Percentiles rank a stretch among this genome's conserved stretches.
phyloP scores from a whole-genome alignment of 352 stramenopile genomes.

The Globisporangium emineosum region DNA sequence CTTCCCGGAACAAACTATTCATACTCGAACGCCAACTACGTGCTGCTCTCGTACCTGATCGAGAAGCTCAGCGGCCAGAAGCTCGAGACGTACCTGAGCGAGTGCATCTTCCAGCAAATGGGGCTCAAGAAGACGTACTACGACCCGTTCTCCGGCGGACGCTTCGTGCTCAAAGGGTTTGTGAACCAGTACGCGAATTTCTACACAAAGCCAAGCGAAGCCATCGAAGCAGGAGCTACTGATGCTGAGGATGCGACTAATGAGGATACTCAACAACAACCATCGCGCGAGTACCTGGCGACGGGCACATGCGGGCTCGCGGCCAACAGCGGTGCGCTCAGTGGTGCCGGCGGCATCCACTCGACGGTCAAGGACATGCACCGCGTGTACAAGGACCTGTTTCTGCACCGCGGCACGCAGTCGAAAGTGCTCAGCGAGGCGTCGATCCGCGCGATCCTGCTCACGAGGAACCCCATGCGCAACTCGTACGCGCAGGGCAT shows the following conservation, averaged over 20 bases:
- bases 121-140: slow-evolving; percentile 43
- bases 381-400: slow-evolving; percentile 57
- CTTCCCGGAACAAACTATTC: slow-evolving; percentile 45
- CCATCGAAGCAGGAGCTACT: slow-evolving; percentile 5
- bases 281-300: slow-evolving; percentile 19
- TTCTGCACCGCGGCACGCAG: slow-evolving; percentile 30
- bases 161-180: slow-evolving; percentile 26
- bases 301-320: slow-evolving; percentile 54
- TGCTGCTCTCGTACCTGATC: slow-evolving; percentile 59
- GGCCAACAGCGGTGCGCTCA: slow-evolving; percentile 28
- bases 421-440: slow-evolving; percentile 41
- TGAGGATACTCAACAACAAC: neutral
- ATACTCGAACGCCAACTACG: slow-evolving; percentile 53
- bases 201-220: slow-evolving; percentile 27
- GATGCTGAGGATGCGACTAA: neutral
- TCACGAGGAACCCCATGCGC: slow-evolving; percentile 37
- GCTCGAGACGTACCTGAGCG: slow-evolving; percentile 38
- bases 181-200: slow-evolving; percentile 58
- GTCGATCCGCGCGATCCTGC: slow-evolving; percentile 44
- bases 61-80: slow-evolving; percentile 49
- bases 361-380: slow-evolving; percentile 61
- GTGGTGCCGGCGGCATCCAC: slow-evolving; percentile 34
- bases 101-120: slow-evolving; percentile 34
- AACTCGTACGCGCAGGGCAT: slow-evolving; percentile 42
- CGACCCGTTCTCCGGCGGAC: slow-evolving; percentile 35